Evolutionary conservation across 2,329 filamentous ascomycete genomes (phyloP).

Genomic region (Phialocephala subalpina): DNA sequence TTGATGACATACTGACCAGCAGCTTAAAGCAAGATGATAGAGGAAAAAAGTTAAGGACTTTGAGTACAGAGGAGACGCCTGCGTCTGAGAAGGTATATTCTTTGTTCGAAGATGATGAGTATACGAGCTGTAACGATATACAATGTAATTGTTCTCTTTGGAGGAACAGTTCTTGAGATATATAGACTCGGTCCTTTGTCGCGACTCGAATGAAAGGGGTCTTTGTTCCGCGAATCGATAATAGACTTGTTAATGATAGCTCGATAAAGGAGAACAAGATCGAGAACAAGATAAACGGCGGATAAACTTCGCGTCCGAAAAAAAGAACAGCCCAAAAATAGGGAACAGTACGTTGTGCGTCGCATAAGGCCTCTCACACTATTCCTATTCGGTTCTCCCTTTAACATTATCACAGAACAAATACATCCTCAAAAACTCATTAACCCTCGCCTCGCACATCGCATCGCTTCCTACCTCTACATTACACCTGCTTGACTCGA

Average conservation of each 20-base stretch:
- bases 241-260: neutral
- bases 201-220: neutral
- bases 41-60: neutral
- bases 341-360: no score
- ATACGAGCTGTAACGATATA: neutral
- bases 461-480: neutral
- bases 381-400: neutral
- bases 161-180: neutral
- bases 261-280: constrained; percentile 2
- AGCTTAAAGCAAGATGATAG: neutral
- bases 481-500: neutral
- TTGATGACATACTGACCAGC: constrained; percentile 3
- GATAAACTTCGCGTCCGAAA: neutral
- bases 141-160: constrained; percentile 4
- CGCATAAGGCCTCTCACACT: neutral
- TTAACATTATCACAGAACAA: neutral
- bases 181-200: neutral
- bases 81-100: neutral
- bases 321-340: neutral
- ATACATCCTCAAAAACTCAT: neutral
- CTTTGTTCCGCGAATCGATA: neutral
- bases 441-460: neutral
- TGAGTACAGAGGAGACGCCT: neutral
- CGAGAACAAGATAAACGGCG: neutral
- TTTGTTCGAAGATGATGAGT: neutral